Percentiles rank a stretch among this genome's conserved stretches.
Evolutionary conservation across 139 green algal genomes (phyloP).

Genomic region (Closterium sp.): DNA sequence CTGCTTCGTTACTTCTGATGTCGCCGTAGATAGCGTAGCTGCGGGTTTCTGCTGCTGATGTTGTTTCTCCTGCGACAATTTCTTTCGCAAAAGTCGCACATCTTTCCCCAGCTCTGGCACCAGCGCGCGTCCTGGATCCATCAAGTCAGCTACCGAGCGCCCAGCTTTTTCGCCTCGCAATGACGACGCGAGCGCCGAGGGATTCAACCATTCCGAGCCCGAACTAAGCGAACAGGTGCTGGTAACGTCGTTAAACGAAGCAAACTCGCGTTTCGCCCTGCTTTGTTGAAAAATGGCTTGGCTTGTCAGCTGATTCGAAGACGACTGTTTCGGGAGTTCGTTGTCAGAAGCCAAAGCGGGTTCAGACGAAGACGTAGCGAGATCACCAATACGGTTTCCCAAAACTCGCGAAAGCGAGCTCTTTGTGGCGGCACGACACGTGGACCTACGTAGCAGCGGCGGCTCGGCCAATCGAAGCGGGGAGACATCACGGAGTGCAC

Average conservation of each 20-base stretch:
- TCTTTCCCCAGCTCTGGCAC: background rate
- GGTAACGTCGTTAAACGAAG: background rate
- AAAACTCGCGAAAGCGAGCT: background rate
- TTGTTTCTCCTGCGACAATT: background rate
- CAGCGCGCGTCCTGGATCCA: background rate
- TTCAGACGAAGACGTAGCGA: background rate
- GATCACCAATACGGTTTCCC: background rate
- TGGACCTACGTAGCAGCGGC: background rate
- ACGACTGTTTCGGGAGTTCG: background rate
- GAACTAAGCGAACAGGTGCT: background rate
- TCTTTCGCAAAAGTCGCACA: background rate
- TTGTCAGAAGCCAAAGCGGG: background rate
- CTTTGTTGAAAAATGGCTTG: background rate
- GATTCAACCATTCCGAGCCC: background rate
- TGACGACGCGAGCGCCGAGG: background rate
- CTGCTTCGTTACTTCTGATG: background rate
- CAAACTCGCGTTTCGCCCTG: background rate
- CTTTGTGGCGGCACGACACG: background rate
- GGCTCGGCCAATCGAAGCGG: background rate
- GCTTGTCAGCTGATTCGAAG: background rate
- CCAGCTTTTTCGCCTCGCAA: background rate
- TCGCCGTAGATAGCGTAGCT: background rate
- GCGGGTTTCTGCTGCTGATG: background rate
- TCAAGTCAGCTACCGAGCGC: background rate
- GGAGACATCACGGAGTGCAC: background rate